A percentile compares a stretch with the other conserved stretches of the same genome.
Conservation (phyloP, 2,329 filamentous ascomycete genomes). For the Bipolaris gigantea region DNA sequence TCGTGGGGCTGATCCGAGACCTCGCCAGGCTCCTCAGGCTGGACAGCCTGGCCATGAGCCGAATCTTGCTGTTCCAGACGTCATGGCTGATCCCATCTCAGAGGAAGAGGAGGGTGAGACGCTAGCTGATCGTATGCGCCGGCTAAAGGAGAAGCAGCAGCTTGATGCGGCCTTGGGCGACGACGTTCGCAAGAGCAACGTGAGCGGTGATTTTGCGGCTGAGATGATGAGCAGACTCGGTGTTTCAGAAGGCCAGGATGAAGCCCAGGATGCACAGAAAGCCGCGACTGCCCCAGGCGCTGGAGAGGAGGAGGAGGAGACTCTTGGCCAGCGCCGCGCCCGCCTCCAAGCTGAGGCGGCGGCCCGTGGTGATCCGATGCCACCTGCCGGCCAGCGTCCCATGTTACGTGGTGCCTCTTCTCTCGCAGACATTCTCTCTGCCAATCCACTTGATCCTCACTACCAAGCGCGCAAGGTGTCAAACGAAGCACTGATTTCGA, state of each 20-base stretch:
- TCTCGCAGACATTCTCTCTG: constrained; percentile 64
- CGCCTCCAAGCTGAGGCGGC: constrained; percentile 72
- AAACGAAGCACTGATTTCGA: constrained; percentile 38
- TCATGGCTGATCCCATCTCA: constrained; percentile 33
- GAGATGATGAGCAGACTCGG: constrained; percentile 63
- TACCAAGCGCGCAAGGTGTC: constrained; percentile 42
- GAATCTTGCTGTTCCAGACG: constrained; percentile 31
- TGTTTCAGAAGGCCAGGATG: constrained; percentile 21
- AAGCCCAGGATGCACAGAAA: constrained; percentile 20
- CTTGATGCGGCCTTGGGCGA: constrained; percentile 47
- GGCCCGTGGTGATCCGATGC: constrained; percentile 44
- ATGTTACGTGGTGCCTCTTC: constrained; percentile 52
- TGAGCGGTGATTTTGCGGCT: constrained; percentile 67
- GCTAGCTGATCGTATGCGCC: constrained; percentile 65
- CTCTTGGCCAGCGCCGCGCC: constrained; percentile 73
- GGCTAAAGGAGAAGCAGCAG: constrained; percentile 63
- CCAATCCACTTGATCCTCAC: constrained; percentile 51
- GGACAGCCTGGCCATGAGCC: constrained; percentile 29
- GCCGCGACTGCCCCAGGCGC: constrained; percentile 16
- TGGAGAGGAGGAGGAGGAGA: constrained; percentile 66
- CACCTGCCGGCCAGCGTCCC: constrained; percentile 30
- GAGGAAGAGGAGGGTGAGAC: constrained; percentile 61
- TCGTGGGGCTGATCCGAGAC: constrained; percentile 56
- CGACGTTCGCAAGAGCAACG: constrained; percentile 52
- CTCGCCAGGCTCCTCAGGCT: constrained; percentile 20